These are phyloP conservation scores for Gaeumannomyces tritici DNA, from an alignment of 2,329 filamentous ascomycete genomes.

Conservation along the genomic window DNA sequence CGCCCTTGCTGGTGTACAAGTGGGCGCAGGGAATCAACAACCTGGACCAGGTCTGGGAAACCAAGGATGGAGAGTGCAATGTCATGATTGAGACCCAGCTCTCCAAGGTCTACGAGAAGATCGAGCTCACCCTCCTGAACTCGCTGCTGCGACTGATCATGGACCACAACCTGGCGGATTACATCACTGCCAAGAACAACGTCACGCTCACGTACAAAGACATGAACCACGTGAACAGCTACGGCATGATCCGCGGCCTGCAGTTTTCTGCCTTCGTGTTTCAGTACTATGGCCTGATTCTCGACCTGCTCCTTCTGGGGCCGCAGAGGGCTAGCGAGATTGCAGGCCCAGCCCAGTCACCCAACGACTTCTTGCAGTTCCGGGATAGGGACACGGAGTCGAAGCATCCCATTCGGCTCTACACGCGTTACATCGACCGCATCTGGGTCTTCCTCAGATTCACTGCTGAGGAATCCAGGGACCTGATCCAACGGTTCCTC, in stretches of 20 bases:
- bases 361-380: constrained; percentile 97
- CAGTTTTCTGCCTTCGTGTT: constrained; percentile 99
- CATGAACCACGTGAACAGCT: constrained; percentile 99
- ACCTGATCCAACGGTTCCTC: constrained; percentile 93
- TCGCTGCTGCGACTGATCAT: constrained; percentile 89
- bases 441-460: constrained; percentile 98
- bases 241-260: constrained; percentile 93
- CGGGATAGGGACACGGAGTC: constrained; percentile 86
- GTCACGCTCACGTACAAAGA: constrained; percentile 99
- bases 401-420: constrained; percentile 91
- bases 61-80: constrained; percentile 85
- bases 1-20: constrained; percentile 89
- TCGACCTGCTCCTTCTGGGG: constrained; percentile 85
- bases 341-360: constrained; percentile 83
- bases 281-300: constrained; percentile 94
- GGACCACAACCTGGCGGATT: constrained; percentile 98
- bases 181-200: constrained; percentile 99
- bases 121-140: constrained; percentile 91
- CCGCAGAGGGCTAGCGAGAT: constrained; percentile 96
- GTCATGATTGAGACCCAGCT: constrained; percentile 97
- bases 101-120: constrained; percentile 99
- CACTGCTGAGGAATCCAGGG: constrained; percentile 83
- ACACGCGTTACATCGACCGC: constrained; percentile 94
- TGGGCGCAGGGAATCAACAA: constrained; percentile 99
- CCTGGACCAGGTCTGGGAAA: constrained; percentile 88